Percentiles rank a stretch among this genome's conserved stretches.
Conservation (phyloP, 106 monocot genomes). For the Phalaenopsis aphrodite region DNA sequence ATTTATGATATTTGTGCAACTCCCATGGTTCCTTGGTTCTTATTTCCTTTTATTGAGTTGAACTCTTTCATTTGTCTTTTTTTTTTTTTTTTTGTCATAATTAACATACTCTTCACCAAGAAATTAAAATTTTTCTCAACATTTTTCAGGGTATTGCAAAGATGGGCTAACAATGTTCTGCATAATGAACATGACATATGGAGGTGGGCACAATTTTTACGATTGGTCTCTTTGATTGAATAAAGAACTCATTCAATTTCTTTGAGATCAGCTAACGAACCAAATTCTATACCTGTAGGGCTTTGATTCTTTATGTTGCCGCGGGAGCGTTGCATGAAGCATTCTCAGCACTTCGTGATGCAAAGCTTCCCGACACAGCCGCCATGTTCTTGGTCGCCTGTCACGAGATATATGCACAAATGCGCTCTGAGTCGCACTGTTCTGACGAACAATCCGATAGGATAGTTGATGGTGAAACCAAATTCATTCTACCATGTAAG, state of each 20-base stretch:
- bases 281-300: slow-evolving; percentile 32
- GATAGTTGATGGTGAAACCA: slow-evolving; percentile 8
- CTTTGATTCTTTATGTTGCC: slow-evolving; percentile 82
- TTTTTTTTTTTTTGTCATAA: no score
- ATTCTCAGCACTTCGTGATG: slow-evolving; percentile 68
- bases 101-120: not conserved
- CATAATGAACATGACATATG: slow-evolving; percentile 82
- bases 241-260: not conserved
- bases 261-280: not conserved
- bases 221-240: not conserved
- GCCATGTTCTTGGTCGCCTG: slow-evolving; percentile 98
- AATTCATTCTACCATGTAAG: slow-evolving; percentile 47
- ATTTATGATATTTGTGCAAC: no score
- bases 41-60: no score
- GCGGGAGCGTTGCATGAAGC: slow-evolving; percentile 85
- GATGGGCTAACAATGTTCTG: slow-evolving; percentile 88
- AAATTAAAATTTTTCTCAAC: not conserved
- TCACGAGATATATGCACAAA: slow-evolving; percentile 68
- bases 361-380: slow-evolving; percentile 75
- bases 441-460: slow-evolving; percentile 16
- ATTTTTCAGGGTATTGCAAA: slow-evolving; percentile 69
- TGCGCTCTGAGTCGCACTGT: slow-evolving; percentile 11
- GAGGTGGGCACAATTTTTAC: slow-evolving; percentile 41
- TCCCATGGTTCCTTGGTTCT: no score
- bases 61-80: no score